Conservation (phyloP, 805 yeast species). For the Suhomyces faveliae region DNA sequence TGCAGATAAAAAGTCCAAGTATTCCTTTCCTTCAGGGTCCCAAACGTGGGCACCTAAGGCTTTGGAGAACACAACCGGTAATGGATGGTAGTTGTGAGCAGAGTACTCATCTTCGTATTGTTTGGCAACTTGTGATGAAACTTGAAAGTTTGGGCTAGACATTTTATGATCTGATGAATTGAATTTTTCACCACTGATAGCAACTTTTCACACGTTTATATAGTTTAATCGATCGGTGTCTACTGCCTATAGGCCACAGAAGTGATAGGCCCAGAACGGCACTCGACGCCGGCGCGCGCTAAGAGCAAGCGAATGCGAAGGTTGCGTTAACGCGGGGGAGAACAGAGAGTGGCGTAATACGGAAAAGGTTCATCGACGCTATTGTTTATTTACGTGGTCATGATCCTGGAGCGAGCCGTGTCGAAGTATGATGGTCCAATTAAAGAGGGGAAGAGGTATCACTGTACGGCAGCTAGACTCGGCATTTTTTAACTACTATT, state of each 20-base stretch:
- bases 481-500: too few species aligned
- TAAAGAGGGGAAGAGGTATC: background rate
- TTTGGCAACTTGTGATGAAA: conserved; percentile 64
- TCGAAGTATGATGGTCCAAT: background rate
- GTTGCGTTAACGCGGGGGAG: conserved; percentile 1
- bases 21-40: conserved; percentile 97
- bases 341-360: background rate
- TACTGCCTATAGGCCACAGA: conserved; percentile 17
- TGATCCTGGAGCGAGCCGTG: background rate
- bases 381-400: background rate
- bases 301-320: conserved; percentile 9
- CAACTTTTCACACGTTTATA: background rate
- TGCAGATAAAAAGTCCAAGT: conserved; percentile 88
- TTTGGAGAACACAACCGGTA: conserved; percentile 87
- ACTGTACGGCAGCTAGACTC: background rate
- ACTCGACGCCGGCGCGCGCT: conserved; percentile 4
- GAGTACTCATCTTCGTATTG: conserved; percentile 76
- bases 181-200: background rate
- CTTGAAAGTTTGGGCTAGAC: conserved; percentile 38
- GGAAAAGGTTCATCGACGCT: too few species aligned
- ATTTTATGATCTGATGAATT: conserved; percentile 10
- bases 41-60: conserved; percentile 92
- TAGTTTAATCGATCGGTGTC: conserved; percentile 12
- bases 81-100: conserved; percentile 96
- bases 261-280: background rate